Base-by-base conservation (phyloP, 176 grass and related monocot genomes). In the Phoenix dactylifera region DNA sequence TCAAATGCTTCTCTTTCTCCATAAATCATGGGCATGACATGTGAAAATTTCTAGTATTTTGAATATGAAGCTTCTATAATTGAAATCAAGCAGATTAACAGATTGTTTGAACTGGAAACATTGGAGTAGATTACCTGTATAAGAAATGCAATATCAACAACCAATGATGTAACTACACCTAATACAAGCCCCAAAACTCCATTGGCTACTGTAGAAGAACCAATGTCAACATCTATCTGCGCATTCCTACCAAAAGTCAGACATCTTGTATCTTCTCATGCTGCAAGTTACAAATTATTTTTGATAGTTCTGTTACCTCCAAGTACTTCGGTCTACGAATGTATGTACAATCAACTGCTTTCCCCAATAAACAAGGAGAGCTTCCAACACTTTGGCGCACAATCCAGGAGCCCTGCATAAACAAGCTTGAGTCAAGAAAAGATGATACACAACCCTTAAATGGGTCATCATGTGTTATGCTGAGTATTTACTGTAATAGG, bases 101-200 rank as follows among this genome's bases (percentile, higher is more conserved):
- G 2, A 44, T 44, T 44, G 35, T 14, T 51, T 65, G 18, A 23
- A 20, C 19, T 23, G 15, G 22, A 26, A 16, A 65, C 26, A 25
- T 44, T 26, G 1, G 48, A 63, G 50, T n/a, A 14, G 54, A 23
- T n/a, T 85, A 92, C 93, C 87, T 98, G 93, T 66, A 98, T 74
- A 68, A 98, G 93, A 74, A 98, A 98, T 63, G 93, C 93, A 76
- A 98, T 98, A 25, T 98, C 93, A 51, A 98, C 87, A 22, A 88
- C 73, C 62, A 98, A 70, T 10, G 75, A 88, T 19, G 93, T 92
- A 66, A 92, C 71, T 49, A 85, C 93, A 62, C 93, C 93, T 20
- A 80, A 92, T n/a, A 98, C 93, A 70, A 98, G 75, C 14, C 93
- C 93, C 59, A 98, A 67, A 75, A 98, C 93, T 15, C 93, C 93